Evolutionary conservation across 768 basidiomycete species (phyloP).

Genomic region (Boletus coccyginus): DNA sequence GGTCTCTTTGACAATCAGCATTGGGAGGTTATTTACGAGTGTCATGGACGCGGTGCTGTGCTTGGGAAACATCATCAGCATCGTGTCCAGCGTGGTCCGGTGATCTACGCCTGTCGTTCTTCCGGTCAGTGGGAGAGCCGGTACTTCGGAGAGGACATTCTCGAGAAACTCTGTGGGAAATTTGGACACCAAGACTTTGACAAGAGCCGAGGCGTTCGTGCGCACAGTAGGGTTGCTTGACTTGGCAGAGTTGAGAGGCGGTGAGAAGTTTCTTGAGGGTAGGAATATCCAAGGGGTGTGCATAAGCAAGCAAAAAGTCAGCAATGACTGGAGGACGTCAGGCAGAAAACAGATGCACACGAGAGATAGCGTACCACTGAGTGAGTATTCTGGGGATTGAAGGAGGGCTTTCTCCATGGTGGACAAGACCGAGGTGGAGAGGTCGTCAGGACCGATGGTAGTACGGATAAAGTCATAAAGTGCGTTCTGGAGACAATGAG

Average conservation of each 20-base stretch:
- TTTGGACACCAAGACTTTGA: slow-evolving; percentile 44
- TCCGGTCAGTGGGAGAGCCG: slow-evolving; percentile 72
- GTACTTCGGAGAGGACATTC: slow-evolving; percentile 58
- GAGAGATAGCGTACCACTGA: slow-evolving; percentile 48
- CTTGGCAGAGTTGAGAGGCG: slow-evolving; percentile 63
- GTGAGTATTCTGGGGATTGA: slow-evolving; percentile 76
- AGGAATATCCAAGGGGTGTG: slow-evolving; percentile 45
- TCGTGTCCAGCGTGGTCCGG: slow-evolving; percentile 73
- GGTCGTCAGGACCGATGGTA: slow-evolving; percentile 48
- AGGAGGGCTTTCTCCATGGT: slow-evolving; percentile 77
- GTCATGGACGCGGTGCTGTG: slow-evolving; percentile 47
- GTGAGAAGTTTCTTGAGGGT: slow-evolving; percentile 54
- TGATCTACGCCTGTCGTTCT: slow-evolving; percentile 91
- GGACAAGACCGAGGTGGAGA: slow-evolving; percentile 58
- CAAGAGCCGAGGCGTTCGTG: slow-evolving; percentile 51
- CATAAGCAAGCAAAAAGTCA: slow-evolving; percentile 56
- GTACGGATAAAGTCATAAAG: slow-evolving; percentile 60
- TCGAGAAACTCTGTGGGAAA: slow-evolving; percentile 39
- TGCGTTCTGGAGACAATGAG: slow-evolving; percentile 37
- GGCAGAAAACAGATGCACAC: background rate
- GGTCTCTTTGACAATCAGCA: slow-evolving; percentile 68
- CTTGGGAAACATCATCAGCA: slow-evolving; percentile 58
- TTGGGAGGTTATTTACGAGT: slow-evolving; percentile 38
- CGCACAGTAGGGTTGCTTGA: slow-evolving; percentile 69
- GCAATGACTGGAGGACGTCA: slow-evolving; percentile 43